Evolutionary conservation across 495 filamentous ascomycete species (phyloP).

Genomic region (Neurospora tetraspora): DNA sequence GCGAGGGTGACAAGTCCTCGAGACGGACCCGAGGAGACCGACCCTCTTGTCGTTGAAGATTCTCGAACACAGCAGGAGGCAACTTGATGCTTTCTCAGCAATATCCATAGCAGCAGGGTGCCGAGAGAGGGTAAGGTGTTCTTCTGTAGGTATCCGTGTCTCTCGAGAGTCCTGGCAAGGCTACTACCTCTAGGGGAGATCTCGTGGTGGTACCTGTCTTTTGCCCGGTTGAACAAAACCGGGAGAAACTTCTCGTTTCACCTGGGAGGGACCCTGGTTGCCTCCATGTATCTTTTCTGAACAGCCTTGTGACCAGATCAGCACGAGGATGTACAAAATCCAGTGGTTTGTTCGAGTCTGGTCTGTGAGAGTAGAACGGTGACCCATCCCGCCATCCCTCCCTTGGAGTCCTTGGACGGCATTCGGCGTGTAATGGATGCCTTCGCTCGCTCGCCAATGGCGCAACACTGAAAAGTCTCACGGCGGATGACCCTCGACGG

Average conservation of each 20-base stretch:
- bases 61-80: not conserved
- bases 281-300: not conserved
- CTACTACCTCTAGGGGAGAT: not conserved
- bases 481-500: not conserved
- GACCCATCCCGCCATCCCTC: not conserved
- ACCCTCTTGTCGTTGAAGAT: not conserved
- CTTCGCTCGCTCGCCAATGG: not conserved
- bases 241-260: not conserved
- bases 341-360: not conserved
- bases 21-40: not conserved
- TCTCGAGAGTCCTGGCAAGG: not conserved
- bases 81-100: not conserved
- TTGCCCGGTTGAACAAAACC: not conserved
- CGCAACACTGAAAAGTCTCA: not conserved
- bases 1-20: not conserved
- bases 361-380: not conserved
- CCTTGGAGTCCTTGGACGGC: not conserved
- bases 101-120: not conserved
- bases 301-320: slow-evolving; percentile 7
- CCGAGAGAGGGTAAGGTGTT: not conserved
- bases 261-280: not conserved
- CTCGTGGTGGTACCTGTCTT: not conserved
- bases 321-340: not conserved
- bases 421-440: not conserved
- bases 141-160: not conserved